A percentile compares a stretch with the other conserved stretches of the same genome.
Evolutionary conservation across 75 land plant species (phyloP).

Genomic region (Cryptomeria japonica): DNA sequence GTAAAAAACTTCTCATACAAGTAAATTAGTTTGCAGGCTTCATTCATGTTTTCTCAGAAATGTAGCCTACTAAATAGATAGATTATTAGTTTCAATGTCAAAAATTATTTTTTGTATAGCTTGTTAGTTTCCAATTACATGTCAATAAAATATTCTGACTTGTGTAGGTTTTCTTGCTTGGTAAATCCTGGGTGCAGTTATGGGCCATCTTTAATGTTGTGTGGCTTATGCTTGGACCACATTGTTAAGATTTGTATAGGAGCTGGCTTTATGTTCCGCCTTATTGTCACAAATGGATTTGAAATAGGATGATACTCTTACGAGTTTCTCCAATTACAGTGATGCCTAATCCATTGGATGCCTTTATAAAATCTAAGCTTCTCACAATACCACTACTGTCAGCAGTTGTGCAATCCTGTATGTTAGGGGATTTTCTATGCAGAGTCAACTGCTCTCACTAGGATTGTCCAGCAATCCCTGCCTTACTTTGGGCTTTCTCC

Average conservation of each 20-base stretch:
- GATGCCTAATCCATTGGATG: not conserved
- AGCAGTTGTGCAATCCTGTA: no score
- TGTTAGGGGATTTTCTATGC: no score
- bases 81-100: not conserved
- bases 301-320: not conserved
- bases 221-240: not conserved
- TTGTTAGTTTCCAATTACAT: not conserved
- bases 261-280: not conserved
- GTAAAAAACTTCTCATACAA: conserved; percentile 26
- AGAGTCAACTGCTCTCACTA: no score
- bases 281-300: not conserved
- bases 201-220: not conserved
- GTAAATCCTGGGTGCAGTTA: not conserved
- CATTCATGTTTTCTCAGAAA: not conserved
- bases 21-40: not conserved
- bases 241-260: not conserved
- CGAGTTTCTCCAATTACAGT: not conserved
- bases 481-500: no score
- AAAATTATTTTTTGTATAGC: not conserved
- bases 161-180: not conserved
- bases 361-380: not conserved
- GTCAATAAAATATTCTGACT: not conserved
- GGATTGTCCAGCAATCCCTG: no score
- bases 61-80: not conserved
- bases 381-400: no score